Percentiles rank a stretch among this genome's conserved stretches.
Conservation (phyloP, 305 asterid species). For the Nicotiana rustica region DNA sequence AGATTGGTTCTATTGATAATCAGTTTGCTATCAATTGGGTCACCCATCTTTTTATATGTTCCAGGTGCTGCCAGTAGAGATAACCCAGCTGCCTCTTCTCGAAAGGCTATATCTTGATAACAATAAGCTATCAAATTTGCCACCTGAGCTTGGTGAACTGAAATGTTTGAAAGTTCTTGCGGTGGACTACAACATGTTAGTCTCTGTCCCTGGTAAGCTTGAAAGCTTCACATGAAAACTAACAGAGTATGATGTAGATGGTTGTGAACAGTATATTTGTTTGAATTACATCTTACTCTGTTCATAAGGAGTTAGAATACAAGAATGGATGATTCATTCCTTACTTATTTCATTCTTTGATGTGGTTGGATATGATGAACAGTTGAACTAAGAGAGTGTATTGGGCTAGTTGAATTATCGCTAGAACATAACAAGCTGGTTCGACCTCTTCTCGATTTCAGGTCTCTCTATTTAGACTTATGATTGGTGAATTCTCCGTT, state of each 20-base stretch:
- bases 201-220: constrained; percentile 92
- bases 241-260: not conserved
- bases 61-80: constrained; percentile 91
- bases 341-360: constrained; percentile 37
- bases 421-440: constrained; percentile 99
- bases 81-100: constrained; percentile 85
- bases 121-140: constrained; percentile 87
- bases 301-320: not conserved
- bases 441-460: constrained; percentile 98
- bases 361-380: constrained; percentile 47
- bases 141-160: constrained; percentile 94
- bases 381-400: constrained; percentile 92
- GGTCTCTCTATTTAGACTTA: constrained; percentile 63
- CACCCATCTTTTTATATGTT: constrained; percentile 43
- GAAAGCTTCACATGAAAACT: not conserved
- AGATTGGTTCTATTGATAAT: constrained; percentile 27
- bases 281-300: not conserved
- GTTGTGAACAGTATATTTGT: constrained; percentile 20
- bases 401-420: constrained; percentile 90
- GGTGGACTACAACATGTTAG: constrained; percentile 85
- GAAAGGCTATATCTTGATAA: constrained; percentile 95
- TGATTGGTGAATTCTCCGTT: constrained; percentile 37
- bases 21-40: constrained; percentile 32
- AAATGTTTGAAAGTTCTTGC: constrained; percentile 93
- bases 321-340: constrained; percentile 33